Evolutionary conservation across 371 early-diverging fungal species (phyloP).

Genomic region (Paraphysoderma sedebokerense): DNA sequence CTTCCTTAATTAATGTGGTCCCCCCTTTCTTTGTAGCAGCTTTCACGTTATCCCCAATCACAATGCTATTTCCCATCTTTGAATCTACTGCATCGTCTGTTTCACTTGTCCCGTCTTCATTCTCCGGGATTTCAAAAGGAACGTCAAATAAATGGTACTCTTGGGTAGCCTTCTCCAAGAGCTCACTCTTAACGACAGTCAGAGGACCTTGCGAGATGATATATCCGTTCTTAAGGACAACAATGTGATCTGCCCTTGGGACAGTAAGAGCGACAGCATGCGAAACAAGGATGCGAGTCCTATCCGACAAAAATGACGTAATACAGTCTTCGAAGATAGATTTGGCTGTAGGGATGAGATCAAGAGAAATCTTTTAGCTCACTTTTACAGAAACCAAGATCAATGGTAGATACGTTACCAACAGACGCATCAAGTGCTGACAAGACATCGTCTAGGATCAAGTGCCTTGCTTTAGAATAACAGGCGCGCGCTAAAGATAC

Average conservation of each 20-base stretch:
- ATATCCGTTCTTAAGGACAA: conserved; percentile 45
- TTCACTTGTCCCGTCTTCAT: neutral
- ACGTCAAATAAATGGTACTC: neutral
- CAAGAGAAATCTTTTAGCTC: too few relatives aligned
- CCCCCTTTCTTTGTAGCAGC: conserved; percentile 18
- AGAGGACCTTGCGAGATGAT: conserved; percentile 38
- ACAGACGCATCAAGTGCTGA: conserved; percentile 10
- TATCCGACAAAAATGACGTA: conserved; percentile 11
- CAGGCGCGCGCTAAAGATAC: conserved; percentile 34
- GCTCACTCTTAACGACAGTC: conserved; percentile 24
- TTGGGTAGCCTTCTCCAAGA: conserved; percentile 2
- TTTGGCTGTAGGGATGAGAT: conserved; percentile 14
- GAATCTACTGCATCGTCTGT: neutral
- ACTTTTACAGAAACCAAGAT: too few relatives aligned
- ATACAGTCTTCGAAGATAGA: conserved; percentile 26
- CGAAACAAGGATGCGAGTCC: conserved; percentile 27
- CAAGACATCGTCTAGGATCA: conserved; percentile 8
- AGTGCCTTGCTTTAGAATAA: conserved; percentile 4
- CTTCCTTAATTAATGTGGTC: conserved; percentile 7
- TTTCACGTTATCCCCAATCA: conserved; percentile 12
- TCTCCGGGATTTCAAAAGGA: neutral
- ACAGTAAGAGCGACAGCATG: conserved; percentile 37
- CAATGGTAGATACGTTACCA: too few relatives aligned
- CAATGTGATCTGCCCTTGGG: conserved; percentile 46
- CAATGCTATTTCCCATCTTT: conserved; percentile 13